Evolutionary conservation across 129 eudicot species (phyloP), one percentile per base, ranked within the genome.

Genomic region (Centella asiatica): DNA sequence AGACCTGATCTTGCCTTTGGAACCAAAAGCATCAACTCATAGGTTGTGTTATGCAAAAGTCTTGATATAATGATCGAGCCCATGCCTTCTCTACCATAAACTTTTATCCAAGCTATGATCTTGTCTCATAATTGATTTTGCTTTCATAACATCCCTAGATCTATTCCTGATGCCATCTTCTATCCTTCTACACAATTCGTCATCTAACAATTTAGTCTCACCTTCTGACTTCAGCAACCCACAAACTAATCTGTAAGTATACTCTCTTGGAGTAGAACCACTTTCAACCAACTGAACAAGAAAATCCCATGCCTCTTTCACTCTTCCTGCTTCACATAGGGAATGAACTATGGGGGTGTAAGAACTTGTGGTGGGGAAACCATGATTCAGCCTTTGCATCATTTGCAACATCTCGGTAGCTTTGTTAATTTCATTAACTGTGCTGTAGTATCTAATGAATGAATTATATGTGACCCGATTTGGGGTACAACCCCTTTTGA

Each of bases 281-380:
- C 79, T 72, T 45, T 81, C 78, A 31, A 84, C 82, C 79, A 92
- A 77, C 69, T 84, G 95, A 58, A 74, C 84, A 44, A 92, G 67
- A 68, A 69, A 53, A 66, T 69, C 77, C 68, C 87, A 42, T 5
- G 98, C 95, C 78, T 87, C 90, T 4, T 33, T 32, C 14, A 69
- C 79, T 66, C 82, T 92, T 32, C 98, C 96, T 0, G 65, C 81
- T 71, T 87, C 98, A 82, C 96, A 87, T 29, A 92, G 64, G 7
- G 84, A 76, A 69, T 92, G 98, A 44, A 87, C 80, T 22, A 92
- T 80, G 1, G 96, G 98, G 1, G 98, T 92, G 74, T 87, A 92
- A 5, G 98, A 81, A 64, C 98, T 92, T 9, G 94, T 74, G 59
- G 78, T 68, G 1, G 90, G 84, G 7, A 60, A 45, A 0, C 95